Evolutionary conservation across 345 rosid genomes (phyloP), one percentile per base, ranked within the genome.

Genomic region (Reutealis trisperma): DNA sequence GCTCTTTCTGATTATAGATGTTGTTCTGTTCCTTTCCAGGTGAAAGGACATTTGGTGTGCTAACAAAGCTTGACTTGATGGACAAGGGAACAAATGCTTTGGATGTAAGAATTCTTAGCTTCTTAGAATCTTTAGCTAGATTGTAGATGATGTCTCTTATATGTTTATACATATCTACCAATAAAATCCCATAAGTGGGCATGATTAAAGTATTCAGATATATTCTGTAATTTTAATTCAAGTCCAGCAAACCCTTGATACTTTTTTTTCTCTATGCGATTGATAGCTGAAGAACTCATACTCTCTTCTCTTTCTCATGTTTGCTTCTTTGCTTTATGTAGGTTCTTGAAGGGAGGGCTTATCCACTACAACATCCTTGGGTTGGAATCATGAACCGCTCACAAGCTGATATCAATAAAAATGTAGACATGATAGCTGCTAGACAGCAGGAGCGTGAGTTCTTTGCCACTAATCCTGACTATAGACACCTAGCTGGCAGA

Each of bases 301-400:
- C 41, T 37, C 30, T 42, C 34, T 47, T 45, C 19, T 62, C 67
- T 52, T 58, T 59, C 63, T 8, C 51, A 44, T 25, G 13, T 44
- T 5, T 68, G 57, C 15, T 49, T 22, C 5, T 45, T 0, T 61
- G 49, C 25, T 34, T 54, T 30, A 19, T 14, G 13, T 70, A 76
- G 77, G 77, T 81, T 72, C 84, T 81, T 67, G 82, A 82, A 78
- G 84, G 82, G 47, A 70, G 72, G 73, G 73, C 84, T 55, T 82
- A 75, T 66, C 63, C 76, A 27, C 75, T 82, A 41, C 70, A 75
- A 54, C 81, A 77, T 54, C 81, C 81, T 18, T 82, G 84, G 84
- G 79, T 82, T 74, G 84, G 84, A 73, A 71, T 78, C 51, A 81
- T 82, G 71, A 81, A 81, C 64, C 84, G 84, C 25, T 81, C 84